phyloP scores from a whole-genome alignment of 371 early-diverging fungal species.

The Mucor circinelloides region DNA sequence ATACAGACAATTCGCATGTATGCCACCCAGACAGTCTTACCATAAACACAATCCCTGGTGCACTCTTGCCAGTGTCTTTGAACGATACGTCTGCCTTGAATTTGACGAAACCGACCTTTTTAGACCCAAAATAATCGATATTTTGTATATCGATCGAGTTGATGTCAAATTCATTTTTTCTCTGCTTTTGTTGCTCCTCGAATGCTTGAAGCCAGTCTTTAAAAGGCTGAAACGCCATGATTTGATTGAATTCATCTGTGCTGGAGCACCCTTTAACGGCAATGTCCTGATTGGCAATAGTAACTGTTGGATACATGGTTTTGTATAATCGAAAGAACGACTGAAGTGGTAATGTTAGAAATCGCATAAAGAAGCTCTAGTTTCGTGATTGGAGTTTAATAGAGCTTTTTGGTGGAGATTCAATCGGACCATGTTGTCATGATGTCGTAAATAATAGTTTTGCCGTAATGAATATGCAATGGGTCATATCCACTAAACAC shows the following conservation, averaged over 20 bases:
- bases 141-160: conserved; percentile 63
- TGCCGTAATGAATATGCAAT: not conserved
- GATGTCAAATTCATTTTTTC: conserved; percentile 40
- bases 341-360: not conserved
- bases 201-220: conserved; percentile 59
- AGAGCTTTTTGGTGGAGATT: not conserved
- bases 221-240: conserved; percentile 65
- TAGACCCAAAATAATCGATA: conserved; percentile 68
- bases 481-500: not conserved
- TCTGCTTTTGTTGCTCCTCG: conserved; percentile 48
- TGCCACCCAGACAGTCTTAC: conserved; percentile 26
- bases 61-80: conserved; percentile 49
- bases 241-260: conserved; percentile 24
- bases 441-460: not conserved
- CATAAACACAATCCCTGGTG: conserved; percentile 84
- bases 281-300: conserved; percentile 36
- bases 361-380: not conserved
- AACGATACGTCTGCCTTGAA: conserved; percentile 62
- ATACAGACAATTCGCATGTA: not conserved
- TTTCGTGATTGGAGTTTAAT: not conserved
- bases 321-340: not conserved
- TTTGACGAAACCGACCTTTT: conserved; percentile 78
- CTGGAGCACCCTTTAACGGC: conserved; percentile 18
- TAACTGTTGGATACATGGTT: conserved; percentile 8
- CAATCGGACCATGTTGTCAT: not conserved